A percentile compares a stretch with the other conserved stretches of the same genome.
phyloP scores from a whole-genome alignment of 2,329 filamentous ascomycete genomes.

The Cladosporium sp. region DNA sequence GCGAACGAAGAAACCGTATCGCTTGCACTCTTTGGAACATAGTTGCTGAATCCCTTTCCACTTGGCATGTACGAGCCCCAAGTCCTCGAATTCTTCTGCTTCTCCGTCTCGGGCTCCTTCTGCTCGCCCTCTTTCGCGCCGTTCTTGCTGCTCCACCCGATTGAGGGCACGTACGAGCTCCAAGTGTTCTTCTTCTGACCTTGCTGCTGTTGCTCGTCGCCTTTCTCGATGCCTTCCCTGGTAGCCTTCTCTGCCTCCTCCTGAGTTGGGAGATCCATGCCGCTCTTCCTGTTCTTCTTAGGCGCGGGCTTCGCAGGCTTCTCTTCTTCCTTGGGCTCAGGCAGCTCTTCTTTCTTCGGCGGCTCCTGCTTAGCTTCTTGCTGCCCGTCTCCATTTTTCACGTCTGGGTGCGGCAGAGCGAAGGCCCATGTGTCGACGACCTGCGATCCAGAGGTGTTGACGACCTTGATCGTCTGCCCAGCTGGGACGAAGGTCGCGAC shows the following conservation, averaged over 20 bases:
- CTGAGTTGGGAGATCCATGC: conserved; percentile 28
- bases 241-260: conserved; percentile 33
- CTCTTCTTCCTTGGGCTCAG: conserved; percentile 19
- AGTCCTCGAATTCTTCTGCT: conserved; percentile 34
- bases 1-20: conserved; percentile 42
- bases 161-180: conserved; percentile 27
- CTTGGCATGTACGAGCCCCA: conserved; percentile 47
- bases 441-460: conserved; percentile 49
- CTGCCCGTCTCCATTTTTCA: conserved; percentile 17
- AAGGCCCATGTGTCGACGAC: conserved; percentile 50
- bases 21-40: conserved; percentile 41
- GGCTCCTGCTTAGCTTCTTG: conserved; percentile 23
- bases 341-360: conserved; percentile 18
- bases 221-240: conserved; percentile 20
- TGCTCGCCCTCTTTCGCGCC: conserved; percentile 13
- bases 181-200: conserved; percentile 26
- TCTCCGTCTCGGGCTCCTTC: conserved; percentile 24
- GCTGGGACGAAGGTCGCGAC: conserved; percentile 48
- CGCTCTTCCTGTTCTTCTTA: conserved; percentile 26
- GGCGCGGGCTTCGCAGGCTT: conserved; percentile 16
- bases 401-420: conserved; percentile 42
- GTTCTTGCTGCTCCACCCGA: conserved; percentile 20
- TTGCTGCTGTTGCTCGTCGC: conserved; percentile 12
- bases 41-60: conserved; percentile 45
- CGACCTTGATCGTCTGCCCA: conserved; percentile 46